These are phyloP conservation scores for Rosa chinensis DNA, from an alignment of 306 rosid genomes.

Conservation along the genomic window DNA sequence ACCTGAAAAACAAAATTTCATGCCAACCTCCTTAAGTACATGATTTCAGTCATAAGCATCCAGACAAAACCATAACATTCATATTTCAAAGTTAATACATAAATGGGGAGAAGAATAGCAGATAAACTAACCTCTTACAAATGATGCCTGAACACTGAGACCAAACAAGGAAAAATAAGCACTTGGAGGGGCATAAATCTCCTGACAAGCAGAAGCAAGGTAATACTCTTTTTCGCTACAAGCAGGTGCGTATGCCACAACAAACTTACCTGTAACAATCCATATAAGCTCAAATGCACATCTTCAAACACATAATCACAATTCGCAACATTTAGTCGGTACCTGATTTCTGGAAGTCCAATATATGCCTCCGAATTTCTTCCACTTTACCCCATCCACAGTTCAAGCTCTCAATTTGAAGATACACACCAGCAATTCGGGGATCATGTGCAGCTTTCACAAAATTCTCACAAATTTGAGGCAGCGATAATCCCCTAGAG, in stretches of 20 bases:
- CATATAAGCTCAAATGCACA: slow-evolving; percentile 17
- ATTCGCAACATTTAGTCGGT: neutral
- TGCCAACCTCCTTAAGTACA: slow-evolving; percentile 8
- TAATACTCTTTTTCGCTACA: slow-evolving; percentile 91
- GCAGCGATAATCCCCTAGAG: slow-evolving; percentile 71
- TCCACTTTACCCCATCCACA: slow-evolving; percentile 99
- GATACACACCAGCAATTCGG: slow-evolving; percentile 73
- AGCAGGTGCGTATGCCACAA: slow-evolving; percentile 79
- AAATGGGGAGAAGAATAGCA: neutral
- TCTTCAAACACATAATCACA: slow-evolving; percentile 9
- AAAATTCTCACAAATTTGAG: slow-evolving; percentile 83
- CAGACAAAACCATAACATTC: neutral
- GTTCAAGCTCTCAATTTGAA: slow-evolving; percentile 67
- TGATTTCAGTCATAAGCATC: slow-evolving; percentile 23
- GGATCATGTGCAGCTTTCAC: slow-evolving; percentile 92
- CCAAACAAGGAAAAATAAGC: slow-evolving; percentile 93
- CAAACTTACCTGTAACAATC: slow-evolving; percentile 64
- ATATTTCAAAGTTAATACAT: neutral
- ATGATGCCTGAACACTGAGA: slow-evolving; percentile 79
- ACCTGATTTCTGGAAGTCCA: slow-evolving; percentile 91
- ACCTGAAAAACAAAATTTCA: slow-evolving; percentile 46
- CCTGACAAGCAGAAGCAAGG: slow-evolving; percentile 93
- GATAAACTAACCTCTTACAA: slow-evolving; percentile 65
- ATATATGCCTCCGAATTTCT: slow-evolving; percentile 85
- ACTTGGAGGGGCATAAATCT: slow-evolving; percentile 93